phyloP scores from a whole-genome alignment of 2,329 filamentous ascomycete species.

The Stagonosporopsis vannaccii region DNA sequence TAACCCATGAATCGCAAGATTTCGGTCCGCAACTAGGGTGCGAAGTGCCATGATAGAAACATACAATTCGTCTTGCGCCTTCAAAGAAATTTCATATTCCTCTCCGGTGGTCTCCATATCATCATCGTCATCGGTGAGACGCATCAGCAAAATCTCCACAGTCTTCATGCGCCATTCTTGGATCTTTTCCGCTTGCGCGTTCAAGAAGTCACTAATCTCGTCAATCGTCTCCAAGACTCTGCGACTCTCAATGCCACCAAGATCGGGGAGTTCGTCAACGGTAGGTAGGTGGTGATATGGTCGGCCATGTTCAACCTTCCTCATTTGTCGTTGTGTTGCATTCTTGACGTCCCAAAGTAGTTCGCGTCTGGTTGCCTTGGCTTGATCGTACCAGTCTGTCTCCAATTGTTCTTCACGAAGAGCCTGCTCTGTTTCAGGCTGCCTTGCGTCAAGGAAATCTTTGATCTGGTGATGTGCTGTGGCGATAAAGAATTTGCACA shows the following conservation, averaged over 20 bases:
- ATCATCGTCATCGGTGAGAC: slow-evolving; percentile 87
- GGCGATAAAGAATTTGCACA: slow-evolving; percentile 82
- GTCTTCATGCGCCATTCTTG: slow-evolving; percentile 78
- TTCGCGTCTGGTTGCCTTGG: slow-evolving; percentile 79
- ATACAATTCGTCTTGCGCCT: slow-evolving; percentile 86
- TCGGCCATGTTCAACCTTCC: slow-evolving; percentile 50
- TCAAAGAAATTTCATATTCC: slow-evolving; percentile 87
- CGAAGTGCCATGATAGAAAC: slow-evolving; percentile 83
- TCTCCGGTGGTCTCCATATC: slow-evolving; percentile 79
- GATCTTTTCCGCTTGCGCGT: slow-evolving; percentile 74
- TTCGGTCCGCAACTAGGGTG: slow-evolving; percentile 78
- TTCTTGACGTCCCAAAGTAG: slow-evolving; percentile 68
- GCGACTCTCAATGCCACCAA: slow-evolving; percentile 75
- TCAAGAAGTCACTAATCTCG: slow-evolving; percentile 69
- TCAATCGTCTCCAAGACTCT: slow-evolving; percentile 72
- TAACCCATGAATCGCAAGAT: slow-evolving; percentile 77
- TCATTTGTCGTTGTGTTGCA: slow-evolving; percentile 72
- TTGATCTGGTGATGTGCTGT: slow-evolving; percentile 88
- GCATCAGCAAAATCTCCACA: slow-evolving; percentile 73
- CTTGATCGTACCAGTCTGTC: slow-evolving; percentile 74
- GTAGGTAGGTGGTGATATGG: slow-evolving; percentile 32
- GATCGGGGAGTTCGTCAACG: slow-evolving; percentile 64
- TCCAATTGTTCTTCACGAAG: slow-evolving; percentile 73
- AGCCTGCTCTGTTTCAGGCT: slow-evolving; percentile 71
- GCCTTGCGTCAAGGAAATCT: slow-evolving; percentile 68